Conservation (phyloP, 2,329 filamentous ascomycete genomes). For the Colletotrichum cordylinicola region DNA sequence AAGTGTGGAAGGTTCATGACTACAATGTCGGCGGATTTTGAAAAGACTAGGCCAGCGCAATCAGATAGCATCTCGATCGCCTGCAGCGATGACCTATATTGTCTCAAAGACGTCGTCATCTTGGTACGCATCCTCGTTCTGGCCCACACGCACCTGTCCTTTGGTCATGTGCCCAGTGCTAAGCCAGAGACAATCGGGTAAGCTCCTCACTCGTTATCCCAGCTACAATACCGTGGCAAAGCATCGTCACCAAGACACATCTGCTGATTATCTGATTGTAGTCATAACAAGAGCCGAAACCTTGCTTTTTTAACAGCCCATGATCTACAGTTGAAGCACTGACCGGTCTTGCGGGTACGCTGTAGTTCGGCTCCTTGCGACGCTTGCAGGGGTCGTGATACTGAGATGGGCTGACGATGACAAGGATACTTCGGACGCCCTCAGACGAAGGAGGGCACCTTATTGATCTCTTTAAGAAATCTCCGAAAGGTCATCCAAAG, state of each 20-base stretch:
- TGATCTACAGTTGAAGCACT: neutral
- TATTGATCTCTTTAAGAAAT: neutral
- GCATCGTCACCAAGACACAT: neutral
- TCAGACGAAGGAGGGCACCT: neutral
- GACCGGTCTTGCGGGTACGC: neutral
- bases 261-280: neutral
- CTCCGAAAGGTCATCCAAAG: neutral
- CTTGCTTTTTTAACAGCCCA: neutral
- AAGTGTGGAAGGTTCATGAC: neutral
- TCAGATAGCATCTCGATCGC: neutral
- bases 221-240: neutral
- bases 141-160: neutral
- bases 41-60: neutral
- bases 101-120: neutral
- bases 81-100: neutral
- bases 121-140: neutral
- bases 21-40: neutral
- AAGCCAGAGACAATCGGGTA: neutral
- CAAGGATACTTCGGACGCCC: neutral
- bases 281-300: neutral
- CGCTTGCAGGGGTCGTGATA: neutral
- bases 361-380: neutral
- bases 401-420: slow-evolving; percentile 1
- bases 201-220: neutral
- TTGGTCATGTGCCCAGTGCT: neutral